Conservation (phyloP, 331 rosid genomes). For the Malus hybrid region DNA sequence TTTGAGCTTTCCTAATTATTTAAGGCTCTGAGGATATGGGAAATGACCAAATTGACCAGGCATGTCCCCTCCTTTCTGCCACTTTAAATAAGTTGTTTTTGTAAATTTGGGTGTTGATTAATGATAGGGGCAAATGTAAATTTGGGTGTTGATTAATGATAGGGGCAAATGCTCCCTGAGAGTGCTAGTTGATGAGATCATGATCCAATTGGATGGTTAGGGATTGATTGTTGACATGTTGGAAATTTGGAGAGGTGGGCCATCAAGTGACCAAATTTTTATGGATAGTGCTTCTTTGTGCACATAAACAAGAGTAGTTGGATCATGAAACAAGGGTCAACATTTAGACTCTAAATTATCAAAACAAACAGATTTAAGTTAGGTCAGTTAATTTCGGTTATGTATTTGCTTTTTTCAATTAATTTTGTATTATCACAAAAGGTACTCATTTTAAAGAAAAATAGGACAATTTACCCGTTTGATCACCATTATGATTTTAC, state of each 20-base stretch:
- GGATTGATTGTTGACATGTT: constrained; percentile 10
- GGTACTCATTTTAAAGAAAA: not conserved
- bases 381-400: not conserved
- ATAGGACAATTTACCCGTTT: too few relatives aligned
- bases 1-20: constrained; percentile 3
- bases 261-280: not conserved
- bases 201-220: constrained; percentile 11
- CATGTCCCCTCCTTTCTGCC: not conserved
- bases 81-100: not conserved
- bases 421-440: too few relatives aligned
- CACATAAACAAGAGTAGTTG: not conserved
- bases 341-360: not conserved
- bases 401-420: too few relatives aligned
- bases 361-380: not conserved
- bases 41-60: not conserved
- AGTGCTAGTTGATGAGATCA: constrained; percentile 10
- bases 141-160: constrained; percentile 3
- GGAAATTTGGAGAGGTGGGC: constrained; percentile 11
- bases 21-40: not conserved
- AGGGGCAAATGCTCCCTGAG: constrained; percentile 9
- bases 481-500: too few relatives aligned
- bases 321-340: not conserved
- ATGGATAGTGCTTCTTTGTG: not conserved
- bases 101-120: constrained; percentile 5
- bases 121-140: not conserved